Conservation (phyloP, 257 asterid genomes). For the Misopates orontium region DNA sequence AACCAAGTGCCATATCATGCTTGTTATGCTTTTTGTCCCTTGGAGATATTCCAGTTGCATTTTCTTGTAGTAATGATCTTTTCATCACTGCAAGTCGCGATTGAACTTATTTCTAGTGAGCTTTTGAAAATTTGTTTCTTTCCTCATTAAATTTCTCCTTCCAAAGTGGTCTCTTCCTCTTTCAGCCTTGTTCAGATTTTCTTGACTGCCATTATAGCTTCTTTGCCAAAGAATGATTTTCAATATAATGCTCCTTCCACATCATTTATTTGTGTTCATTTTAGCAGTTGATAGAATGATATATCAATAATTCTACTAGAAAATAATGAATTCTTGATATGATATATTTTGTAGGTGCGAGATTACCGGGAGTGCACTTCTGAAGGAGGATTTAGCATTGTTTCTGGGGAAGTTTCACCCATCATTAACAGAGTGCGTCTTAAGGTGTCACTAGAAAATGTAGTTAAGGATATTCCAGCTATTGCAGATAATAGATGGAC, state of each 20-base stretch:
- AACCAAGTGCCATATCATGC: neutral
- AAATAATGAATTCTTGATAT: conserved; percentile 14
- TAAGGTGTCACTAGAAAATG: conserved; percentile 86
- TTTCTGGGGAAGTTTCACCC: conserved; percentile 56
- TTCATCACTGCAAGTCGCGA: neutral
- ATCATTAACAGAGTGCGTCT: conserved; percentile 60
- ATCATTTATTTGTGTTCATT: conserved; percentile 11
- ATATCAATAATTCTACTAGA: conserved; percentile 10
- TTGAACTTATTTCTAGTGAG: conserved; percentile 5
- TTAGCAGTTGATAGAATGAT: conserved; percentile 11
- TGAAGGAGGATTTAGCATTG: conserved; percentile 47
- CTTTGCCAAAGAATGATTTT: neutral
- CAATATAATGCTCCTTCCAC: conserved; percentile 1
- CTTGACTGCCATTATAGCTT: neutral
- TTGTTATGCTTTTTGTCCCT: conserved; percentile 5
- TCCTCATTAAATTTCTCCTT: conserved; percentile 15
- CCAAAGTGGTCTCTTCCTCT: neutral
- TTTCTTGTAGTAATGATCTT: neutral
- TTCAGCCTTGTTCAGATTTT: neutral
- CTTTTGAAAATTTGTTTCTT: conserved; percentile 1
- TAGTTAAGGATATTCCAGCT: conserved; percentile 89
- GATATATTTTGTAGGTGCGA: conserved; percentile 56
- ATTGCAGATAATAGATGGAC: conserved; percentile 86
- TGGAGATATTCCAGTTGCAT: neutral
- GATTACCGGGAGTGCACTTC: conserved; percentile 75